Evolutionary conservation across 163 green algal genomes (phyloP).

Genomic region (Scenedesmus sp.): DNA sequence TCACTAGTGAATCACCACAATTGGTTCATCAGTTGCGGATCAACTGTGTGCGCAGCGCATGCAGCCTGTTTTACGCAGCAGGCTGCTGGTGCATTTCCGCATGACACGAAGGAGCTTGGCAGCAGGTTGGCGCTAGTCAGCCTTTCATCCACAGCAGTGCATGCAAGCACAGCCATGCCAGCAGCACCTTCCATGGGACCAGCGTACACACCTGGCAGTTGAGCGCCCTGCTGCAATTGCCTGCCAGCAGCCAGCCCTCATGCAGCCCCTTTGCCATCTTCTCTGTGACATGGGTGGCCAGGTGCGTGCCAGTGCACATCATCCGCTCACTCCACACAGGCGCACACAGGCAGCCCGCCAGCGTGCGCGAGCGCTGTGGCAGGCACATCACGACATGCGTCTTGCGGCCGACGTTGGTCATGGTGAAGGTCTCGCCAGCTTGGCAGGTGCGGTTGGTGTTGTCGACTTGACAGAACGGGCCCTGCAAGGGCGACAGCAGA

Average conservation of each 20-base stretch:
- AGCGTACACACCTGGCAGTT: background rate
- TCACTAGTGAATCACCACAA: background rate
- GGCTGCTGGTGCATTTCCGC: too few relatives aligned
- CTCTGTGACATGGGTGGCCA: background rate
- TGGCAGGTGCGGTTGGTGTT: background rate
- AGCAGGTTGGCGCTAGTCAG: too few relatives aligned
- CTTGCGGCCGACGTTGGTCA: background rate
- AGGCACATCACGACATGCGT: slow-evolving; percentile 11
- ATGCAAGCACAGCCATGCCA: too few relatives aligned
- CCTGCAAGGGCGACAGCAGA: background rate
- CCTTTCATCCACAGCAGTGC: too few relatives aligned
- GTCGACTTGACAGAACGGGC: slow-evolving; percentile 21
- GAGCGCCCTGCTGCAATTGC: background rate
- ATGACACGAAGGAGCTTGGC: too few relatives aligned
- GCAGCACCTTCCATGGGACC: too few relatives aligned
- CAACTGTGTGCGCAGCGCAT: too few relatives aligned
- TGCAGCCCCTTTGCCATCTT: slow-evolving; percentile 1
- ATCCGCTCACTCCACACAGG: slow-evolving; percentile 16
- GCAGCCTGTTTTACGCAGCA: too few relatives aligned
- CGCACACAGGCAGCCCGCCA: slow-evolving; percentile 14
- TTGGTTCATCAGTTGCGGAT: too few relatives aligned
- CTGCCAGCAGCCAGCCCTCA: slow-evolving; percentile 24
- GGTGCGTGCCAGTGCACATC: background rate
- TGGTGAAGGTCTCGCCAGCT: background rate
- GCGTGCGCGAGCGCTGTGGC: background rate